Percentiles rank a stretch among this genome's conserved stretches.
These are phyloP conservation scores for Fragaria vesca DNA, from an alignment of 306 rosid genomes.

Conservation along the genomic window DNA sequence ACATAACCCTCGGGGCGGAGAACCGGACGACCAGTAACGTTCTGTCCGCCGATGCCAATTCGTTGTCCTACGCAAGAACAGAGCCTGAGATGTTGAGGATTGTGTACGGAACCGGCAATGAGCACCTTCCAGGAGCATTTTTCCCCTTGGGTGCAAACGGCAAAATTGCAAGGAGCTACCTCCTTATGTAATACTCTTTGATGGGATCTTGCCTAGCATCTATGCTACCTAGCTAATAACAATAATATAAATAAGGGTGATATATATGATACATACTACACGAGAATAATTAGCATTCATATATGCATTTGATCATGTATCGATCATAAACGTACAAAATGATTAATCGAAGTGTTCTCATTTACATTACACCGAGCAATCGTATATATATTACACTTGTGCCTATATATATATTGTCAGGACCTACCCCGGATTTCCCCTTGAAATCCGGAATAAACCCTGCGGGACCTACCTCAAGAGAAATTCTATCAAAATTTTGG, in stretches of 20 bases:
- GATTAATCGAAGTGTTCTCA: too few species aligned
- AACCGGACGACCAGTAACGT: slow-evolving; percentile 12
- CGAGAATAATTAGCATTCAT: too few species aligned
- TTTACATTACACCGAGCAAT: too few species aligned
- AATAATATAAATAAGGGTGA: neutral
- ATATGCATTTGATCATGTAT: too few species aligned
- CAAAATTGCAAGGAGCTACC: slow-evolving; percentile 14
- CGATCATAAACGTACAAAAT: too few species aligned
- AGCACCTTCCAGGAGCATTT: slow-evolving; percentile 14
- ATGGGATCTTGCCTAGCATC: neutral
- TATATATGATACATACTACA: too few species aligned
- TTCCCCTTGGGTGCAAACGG: slow-evolving; percentile 31
- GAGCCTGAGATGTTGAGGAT: slow-evolving; percentile 24
- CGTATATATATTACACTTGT: too few species aligned
- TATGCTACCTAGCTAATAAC: neutral
- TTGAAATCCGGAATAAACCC: too few species aligned
- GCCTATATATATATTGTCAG: too few species aligned
- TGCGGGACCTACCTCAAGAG: too few species aligned
- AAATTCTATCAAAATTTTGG: too few species aligned
- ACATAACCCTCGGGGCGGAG: slow-evolving; percentile 21
- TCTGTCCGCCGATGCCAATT: neutral
- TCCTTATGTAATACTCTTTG: neutral
- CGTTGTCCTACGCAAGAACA: slow-evolving; percentile 17
- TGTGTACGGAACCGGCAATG: slow-evolving; percentile 22
- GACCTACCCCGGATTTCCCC: too few species aligned